A percentile compares a stretch with the other conserved stretches of the same genome.
Evolutionary conservation across 1,284 basidiomycete genomes (phyloP).

Genomic region (Irpex sp.): DNA sequence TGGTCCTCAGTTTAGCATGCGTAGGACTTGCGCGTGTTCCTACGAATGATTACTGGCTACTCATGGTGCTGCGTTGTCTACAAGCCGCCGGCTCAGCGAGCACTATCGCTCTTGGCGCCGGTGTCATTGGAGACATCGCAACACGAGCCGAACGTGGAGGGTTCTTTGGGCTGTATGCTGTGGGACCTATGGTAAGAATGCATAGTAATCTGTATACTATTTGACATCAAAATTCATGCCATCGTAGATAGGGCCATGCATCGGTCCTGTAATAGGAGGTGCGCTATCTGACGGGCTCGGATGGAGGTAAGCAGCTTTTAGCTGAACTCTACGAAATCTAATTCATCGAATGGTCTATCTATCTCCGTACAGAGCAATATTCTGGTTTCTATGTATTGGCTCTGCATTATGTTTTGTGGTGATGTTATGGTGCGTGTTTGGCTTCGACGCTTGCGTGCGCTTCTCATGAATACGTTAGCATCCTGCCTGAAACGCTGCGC

Average conservation of each 20-base stretch:
- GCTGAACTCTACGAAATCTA: background rate
- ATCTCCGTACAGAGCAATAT: constrained; percentile 52
- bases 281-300: constrained; percentile 53
- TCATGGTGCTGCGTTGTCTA: constrained; percentile 44
- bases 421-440: constrained; percentile 47
- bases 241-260: constrained; percentile 31
- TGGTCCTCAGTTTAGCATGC: constrained; percentile 36
- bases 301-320: constrained; percentile 51
- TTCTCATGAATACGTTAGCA: constrained; percentile 17
- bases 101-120: constrained; percentile 39
- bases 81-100: constrained; percentile 46
- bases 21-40: constrained; percentile 45
- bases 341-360: background rate
- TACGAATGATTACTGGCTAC: constrained; percentile 42
- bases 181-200: constrained; percentile 34
- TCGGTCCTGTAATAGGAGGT: constrained; percentile 54
- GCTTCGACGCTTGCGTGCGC: background rate
- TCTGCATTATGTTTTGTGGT: constrained; percentile 49
- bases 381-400: constrained; percentile 74
- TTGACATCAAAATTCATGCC: background rate
- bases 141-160: constrained; percentile 35
- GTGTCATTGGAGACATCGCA: constrained; percentile 38
- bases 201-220: background rate
- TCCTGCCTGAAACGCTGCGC: constrained; percentile 53
- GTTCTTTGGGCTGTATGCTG: constrained; percentile 34